A percentile compares a stretch with the other conserved stretches of the same genome.
phyloP scores from a whole-genome alignment of 2,329 filamentous ascomycete genomes.

The Cladophialophora immunda region DNA sequence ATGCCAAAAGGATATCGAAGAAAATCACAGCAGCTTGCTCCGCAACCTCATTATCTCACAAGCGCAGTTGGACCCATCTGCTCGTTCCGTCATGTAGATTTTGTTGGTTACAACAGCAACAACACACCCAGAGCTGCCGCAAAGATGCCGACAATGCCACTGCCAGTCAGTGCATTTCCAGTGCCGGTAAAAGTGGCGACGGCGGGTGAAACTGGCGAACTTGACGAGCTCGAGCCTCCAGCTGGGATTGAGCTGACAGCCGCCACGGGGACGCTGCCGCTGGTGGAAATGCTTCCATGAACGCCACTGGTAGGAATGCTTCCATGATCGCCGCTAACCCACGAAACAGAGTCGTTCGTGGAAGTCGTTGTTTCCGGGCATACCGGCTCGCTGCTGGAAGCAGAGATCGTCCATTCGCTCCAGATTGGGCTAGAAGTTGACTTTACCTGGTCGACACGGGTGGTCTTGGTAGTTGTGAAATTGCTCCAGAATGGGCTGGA shows the following conservation, averaged over 20 bases:
- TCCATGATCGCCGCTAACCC: neutral
- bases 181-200: neutral
- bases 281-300: neutral
- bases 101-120: neutral
- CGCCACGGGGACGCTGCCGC: neutral
- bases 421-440: neutral
- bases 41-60: neutral
- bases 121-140: neutral
- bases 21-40: neutral
- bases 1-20: neutral
- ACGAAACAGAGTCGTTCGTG: neutral
- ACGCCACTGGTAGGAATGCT: neutral
- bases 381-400: neutral
- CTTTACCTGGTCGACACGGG: neutral
- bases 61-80: neutral
- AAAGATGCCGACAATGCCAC: neutral
- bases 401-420: neutral
- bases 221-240: constrained; percentile 1
- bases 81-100: neutral
- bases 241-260: neutral
- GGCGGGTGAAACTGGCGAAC: constrained; percentile 2
- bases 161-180: neutral
- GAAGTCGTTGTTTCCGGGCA: neutral
- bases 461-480: constrained; percentile 1
- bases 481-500: neutral